Evolutionary conservation across 2,329 filamentous ascomycete species (phyloP).

Genomic region (Penicillium olsonii): DNA sequence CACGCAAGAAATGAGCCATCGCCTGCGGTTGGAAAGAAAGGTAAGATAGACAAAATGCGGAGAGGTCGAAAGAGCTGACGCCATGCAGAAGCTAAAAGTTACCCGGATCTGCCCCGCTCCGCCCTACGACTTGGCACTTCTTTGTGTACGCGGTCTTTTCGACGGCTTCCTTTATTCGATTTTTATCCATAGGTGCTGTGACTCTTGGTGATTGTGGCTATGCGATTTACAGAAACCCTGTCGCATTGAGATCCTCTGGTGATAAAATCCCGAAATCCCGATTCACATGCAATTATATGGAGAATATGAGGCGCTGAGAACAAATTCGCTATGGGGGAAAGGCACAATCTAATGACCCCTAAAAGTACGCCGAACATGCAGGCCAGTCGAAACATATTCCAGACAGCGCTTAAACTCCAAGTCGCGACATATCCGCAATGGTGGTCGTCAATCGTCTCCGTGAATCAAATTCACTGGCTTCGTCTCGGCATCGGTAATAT

Average conservation of each 20-base stretch:
- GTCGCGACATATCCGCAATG: slow-evolving; percentile 31
- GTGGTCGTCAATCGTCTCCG: slow-evolving; percentile 37
- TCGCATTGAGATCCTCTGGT: no score
- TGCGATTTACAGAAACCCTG: no score
- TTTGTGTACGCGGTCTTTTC: neutral
- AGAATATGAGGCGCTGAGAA: neutral
- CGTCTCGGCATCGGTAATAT: slow-evolving; percentile 41
- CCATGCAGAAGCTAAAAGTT: slow-evolving; percentile 28
- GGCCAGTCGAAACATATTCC: neutral
- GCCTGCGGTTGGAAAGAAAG: slow-evolving; percentile 15
- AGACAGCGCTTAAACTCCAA: slow-evolving; percentile 6
- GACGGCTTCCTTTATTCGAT: neutral
- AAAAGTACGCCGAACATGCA: no score
- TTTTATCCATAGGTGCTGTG: no score
- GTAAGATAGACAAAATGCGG: slow-evolving; percentile 12
- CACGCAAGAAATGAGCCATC: slow-evolving; percentile 86
- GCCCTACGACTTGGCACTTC: slow-evolving; percentile 15
- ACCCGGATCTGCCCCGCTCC: slow-evolving; percentile 25
- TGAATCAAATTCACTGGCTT: slow-evolving; percentile 38
- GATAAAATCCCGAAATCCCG: neutral
- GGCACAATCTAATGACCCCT: neutral
- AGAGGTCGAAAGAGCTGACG: slow-evolving; percentile 25
- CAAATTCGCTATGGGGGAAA: slow-evolving; percentile 1
- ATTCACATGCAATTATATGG: slow-evolving; percentile 16
- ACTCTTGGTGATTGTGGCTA: neutral